Base-by-base conservation (phyloP, 75 land plant species). In the Pinus albicaulis region DNA sequence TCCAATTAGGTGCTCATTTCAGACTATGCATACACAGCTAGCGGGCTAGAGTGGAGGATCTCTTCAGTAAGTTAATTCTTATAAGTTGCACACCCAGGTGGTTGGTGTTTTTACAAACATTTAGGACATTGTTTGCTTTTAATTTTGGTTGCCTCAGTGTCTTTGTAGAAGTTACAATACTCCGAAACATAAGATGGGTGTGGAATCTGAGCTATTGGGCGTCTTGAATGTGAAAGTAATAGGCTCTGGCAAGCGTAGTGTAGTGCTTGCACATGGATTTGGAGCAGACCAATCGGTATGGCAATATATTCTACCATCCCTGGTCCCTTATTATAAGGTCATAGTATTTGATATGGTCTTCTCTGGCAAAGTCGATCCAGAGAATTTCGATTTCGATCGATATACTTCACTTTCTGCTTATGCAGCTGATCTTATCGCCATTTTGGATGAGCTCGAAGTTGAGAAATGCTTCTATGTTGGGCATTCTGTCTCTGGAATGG, bases 401-500 rank as follows among this genome's bases (percentile, higher is more conserved):
- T 81, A 81, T 55, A 44, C 82, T 19, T 68, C 82, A 0, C 82
- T 81, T 3, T 60, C 41, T 31, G 74, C 74, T 15, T 81, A 81
- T 69, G 82, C 82, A 6, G 23, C 70, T 17, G 82, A 81, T 44
- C 63, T 81, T 31, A 16, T 81, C 44, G 8, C 82, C 74, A 77
- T 81, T 23, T 57, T 81, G 14, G 82, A 81, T 6, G 82, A 81
- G 53, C 82, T 81, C 2, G 25, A 78, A 25, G 65, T 81, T 7
- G 73, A 79, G 3, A 53, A 60, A 3, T 81, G 82, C 44, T 69
- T 71, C 0, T 81, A 20, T 41, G 82, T 81, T 6, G 82, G 82
- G 23, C 82, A 81, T 26, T 81, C 82, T 20, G 81, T 81, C 53
- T 68, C 74, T 3, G 82, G 82, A 48, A 82, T 82, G 84, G 64